Percentiles rank a stretch among this genome's conserved stretches.
phyloP scores from a whole-genome alignment of 1,284 basidiomycete genomes.

The Macrocybe sp. region DNA sequence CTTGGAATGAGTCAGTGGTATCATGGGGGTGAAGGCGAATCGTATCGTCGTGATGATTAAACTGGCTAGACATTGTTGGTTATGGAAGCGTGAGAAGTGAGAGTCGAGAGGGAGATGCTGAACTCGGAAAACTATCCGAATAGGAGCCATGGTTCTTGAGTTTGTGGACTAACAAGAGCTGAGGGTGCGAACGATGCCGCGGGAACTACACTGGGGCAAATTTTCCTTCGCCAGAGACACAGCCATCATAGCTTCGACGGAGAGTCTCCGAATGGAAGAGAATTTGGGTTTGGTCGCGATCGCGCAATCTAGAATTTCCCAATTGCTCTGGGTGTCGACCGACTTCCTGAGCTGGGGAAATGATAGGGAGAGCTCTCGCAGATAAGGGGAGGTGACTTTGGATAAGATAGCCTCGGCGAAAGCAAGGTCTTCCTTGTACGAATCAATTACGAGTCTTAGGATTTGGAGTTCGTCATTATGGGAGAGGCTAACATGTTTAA shows the following conservation, averaged over 20 bases:
- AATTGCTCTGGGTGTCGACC: slow-evolving; percentile 4
- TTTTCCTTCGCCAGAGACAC: slow-evolving; percentile 6
- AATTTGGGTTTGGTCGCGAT: slow-evolving; percentile 7
- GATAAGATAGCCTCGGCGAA: slow-evolving; percentile 7
- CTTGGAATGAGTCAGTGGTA: not conserved
- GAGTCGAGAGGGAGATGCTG: not conserved
- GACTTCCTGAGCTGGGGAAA: slow-evolving; percentile 9
- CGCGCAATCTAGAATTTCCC: slow-evolving; percentile 7
- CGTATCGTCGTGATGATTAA: not conserved
- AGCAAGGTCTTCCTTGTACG: slow-evolving; percentile 6
- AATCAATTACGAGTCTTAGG: slow-evolving; percentile 12
- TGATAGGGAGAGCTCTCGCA: slow-evolving; percentile 10
- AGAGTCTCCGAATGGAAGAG: slow-evolving; percentile 3
- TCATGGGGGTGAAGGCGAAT: not conserved
- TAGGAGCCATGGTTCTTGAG: too few relatives aligned
- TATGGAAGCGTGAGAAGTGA: not conserved
- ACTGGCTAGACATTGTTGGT: not conserved
- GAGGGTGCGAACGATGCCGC: slow-evolving; percentile 7
- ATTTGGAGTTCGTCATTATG: slow-evolving; percentile 5
- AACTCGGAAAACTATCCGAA: too few relatives aligned
- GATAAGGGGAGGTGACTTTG: slow-evolving; percentile 5
- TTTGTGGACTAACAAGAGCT: too few relatives aligned
- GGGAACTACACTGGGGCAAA: slow-evolving; percentile 8
- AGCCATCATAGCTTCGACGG: slow-evolving; percentile 8
- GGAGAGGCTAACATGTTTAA: slow-evolving; percentile 8